Evolutionary conservation across 2,329 filamentous ascomycete species (phyloP).

Genomic region (Mycosphaerella sp.): DNA sequence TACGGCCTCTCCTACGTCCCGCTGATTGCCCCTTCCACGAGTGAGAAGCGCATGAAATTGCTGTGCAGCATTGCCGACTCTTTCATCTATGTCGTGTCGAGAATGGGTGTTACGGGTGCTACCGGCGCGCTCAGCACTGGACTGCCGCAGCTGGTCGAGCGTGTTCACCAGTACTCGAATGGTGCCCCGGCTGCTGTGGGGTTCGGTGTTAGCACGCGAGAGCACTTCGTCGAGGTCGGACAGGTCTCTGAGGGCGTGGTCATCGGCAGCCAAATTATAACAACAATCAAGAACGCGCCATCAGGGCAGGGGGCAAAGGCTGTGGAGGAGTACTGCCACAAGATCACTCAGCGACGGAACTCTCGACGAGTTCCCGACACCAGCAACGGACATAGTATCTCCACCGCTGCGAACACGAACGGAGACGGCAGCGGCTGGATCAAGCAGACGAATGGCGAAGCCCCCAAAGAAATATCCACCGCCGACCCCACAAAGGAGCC

Average conservation of each 20-base stretch:
- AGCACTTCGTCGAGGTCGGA: constrained; percentile 84
- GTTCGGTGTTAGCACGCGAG: constrained; percentile 91
- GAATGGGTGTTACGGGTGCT: constrained; percentile 94
- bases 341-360: constrained; percentile 48
- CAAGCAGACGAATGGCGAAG: constrained; percentile 27
- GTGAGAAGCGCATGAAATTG: constrained; percentile 86
- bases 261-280: constrained; percentile 93
- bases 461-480: constrained; percentile 32
- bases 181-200: constrained; percentile 87
- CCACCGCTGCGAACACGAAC: constrained; percentile 31
- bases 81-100: constrained; percentile 97
- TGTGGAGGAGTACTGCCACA: constrained; percentile 80
- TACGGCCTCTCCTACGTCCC: constrained; percentile 91
- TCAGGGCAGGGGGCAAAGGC: constrained; percentile 61
- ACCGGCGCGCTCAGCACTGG: constrained; percentile 73
- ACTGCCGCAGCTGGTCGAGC: constrained; percentile 71
- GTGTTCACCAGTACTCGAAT: constrained; percentile 88
- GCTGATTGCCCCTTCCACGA: constrained; percentile 91
- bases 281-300: constrained; percentile 63
- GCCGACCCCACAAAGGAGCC: constrained; percentile 33
- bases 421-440: constrained; percentile 35
- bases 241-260: constrained; percentile 88
- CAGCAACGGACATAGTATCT: constrained; percentile 28
- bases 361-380: constrained; percentile 14
- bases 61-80: constrained; percentile 96